These are phyloP conservation scores for Pyropia yezoensis DNA, from an alignment of 23 red algal species.

Conservation along the genomic window DNA sequence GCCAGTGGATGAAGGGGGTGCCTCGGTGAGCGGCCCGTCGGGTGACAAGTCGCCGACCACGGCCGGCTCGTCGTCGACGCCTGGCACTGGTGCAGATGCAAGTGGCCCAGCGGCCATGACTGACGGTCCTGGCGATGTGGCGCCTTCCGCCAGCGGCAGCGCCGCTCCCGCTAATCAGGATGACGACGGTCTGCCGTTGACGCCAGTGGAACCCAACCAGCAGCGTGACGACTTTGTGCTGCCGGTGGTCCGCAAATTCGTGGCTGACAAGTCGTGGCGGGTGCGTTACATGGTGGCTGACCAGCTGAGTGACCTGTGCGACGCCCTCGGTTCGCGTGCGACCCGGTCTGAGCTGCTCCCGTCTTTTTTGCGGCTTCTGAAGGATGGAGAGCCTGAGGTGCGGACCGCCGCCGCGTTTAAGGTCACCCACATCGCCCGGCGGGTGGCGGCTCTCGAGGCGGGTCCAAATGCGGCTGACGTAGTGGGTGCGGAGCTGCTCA, in stretches of 20 bases:
- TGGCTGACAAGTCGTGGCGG: slow-evolving; percentile 90
- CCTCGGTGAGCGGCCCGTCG: not conserved
- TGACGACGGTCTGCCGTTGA: not conserved
- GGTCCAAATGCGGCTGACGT: not conserved
- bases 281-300: slow-evolving; percentile 96
- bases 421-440: slow-evolving; percentile 54
- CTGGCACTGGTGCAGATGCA: slow-evolving; percentile 1
- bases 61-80: slow-evolving; percentile 2
- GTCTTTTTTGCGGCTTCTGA: slow-evolving; percentile 46
- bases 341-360: slow-evolving; percentile 57
- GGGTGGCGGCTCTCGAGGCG: slow-evolving; percentile 12
- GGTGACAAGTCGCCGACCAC: not conserved
- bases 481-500: slow-evolving; percentile 26
- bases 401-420: slow-evolving; percentile 93
- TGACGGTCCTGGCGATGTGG: not conserved
- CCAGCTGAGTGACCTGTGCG: slow-evolving; percentile 50
- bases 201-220: not conserved
- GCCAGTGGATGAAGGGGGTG: not conserved
- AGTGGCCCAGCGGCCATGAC: not conserved
- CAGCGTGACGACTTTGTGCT: slow-evolving; percentile 47
- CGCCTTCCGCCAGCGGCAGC: not conserved
- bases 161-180: not conserved
- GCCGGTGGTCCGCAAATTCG: slow-evolving; percentile 52
- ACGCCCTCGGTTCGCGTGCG: slow-evolving; percentile 52
- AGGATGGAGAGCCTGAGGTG: slow-evolving; percentile 92